Base-by-base conservation (phyloP, 257 asterid species). In the Catharanthus roseus region DNA sequence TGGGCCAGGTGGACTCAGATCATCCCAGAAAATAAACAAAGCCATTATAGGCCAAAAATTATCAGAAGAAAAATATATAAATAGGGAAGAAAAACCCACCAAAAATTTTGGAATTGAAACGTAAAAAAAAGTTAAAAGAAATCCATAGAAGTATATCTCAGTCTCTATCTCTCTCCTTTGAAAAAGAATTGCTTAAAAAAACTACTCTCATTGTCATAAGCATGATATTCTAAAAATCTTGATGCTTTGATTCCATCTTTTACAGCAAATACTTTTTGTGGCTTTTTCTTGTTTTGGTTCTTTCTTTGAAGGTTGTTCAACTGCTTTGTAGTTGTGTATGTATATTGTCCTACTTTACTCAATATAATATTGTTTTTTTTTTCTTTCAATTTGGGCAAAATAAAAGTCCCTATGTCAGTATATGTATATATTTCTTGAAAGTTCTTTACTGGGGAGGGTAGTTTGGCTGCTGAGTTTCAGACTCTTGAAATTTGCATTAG, bases 371-470 rank as follows among this genome's bases (percentile, higher is more conserved):
- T 80, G 64, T 23, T 64, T 77, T 69, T 61, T 62, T 73, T 41
- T 36, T 72, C 16, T 50, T 72, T 75, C 76, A 79, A 69, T 74
- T 80, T 67, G 74, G 73, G 47, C 57, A 58, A 41, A 45, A 51
- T 34, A 34, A 38, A 7, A 31, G 38, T 60, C 18, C 24, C 60
- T 21, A 70, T 26, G 68, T 68, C 77, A 62, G 74, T 70, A 67
- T 57, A 45, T 69, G 74, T 70, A 69, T 57, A 47, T 62, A 18
- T 76, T 36, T 58, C 77, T 45, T 57, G 79, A 4, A 54, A 71
- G 77, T 69, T 75, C 51, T 69, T 73, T 55, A 45, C 82, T 75
- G 68, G 78, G 91, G 76, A 31, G 72, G 79, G 82, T 72, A 66
- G 67, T 83, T 72, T 74, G 74, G 56, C 67, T 69, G 70, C 72